Base-by-base conservation (phyloP, 495 filamentous ascomycete species). In the Hypoxylon fuscum region DNA sequence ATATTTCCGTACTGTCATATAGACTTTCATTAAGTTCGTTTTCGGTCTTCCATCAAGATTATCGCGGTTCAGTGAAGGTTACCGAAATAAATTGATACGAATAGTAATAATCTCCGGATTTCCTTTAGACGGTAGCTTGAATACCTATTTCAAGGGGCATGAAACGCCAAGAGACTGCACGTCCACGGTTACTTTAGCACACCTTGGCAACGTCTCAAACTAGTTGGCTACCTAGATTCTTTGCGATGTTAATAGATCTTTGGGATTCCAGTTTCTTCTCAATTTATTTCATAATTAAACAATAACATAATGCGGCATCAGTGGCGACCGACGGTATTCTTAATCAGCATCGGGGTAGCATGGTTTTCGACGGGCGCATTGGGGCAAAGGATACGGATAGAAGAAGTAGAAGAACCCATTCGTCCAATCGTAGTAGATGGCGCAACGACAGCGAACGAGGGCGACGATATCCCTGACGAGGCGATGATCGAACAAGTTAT, bases 141-240 rank as follows among this genome's bases (percentile, higher is more conserved):
- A 40, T 9, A 4, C 8, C 12, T 59, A 20, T 49, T 38, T 21
- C 46, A 41, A 55, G 32, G 20, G 29, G 32, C 9, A 55, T 63
- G 59, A 68, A 68, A 68, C 64, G 64, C 64, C 64, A 63, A 68
- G 59, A 48, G 12, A 31, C 22, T 52, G 59, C 43, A 55, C 43
- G 54, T 29, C 6, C 63, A 47, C 32, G 53, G 14, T 44, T 50
- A 31, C 44, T 59, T 22, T n/a, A n/a, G n/a, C 38, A 14, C 11
- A n/a, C 20, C 59, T 68, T 68, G 64, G 64, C 64, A 34, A 51
- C 43, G 64, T 68, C 53, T 64, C 59, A 64, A 32, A n/a, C 29
- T 27, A 38, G 38, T 27, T 21, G n/a, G n/a, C n/a, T n/a, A n/a
- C n/a, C n/a, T n/a, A n/a, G n/a, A n/a, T 34, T 15, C 40, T 35